A percentile compares a stretch with the other conserved stretches of the same genome.
phyloP scores from a whole-genome alignment of 2,329 filamentous ascomycete species.

The Iodosphaeria phyllophila region DNA sequence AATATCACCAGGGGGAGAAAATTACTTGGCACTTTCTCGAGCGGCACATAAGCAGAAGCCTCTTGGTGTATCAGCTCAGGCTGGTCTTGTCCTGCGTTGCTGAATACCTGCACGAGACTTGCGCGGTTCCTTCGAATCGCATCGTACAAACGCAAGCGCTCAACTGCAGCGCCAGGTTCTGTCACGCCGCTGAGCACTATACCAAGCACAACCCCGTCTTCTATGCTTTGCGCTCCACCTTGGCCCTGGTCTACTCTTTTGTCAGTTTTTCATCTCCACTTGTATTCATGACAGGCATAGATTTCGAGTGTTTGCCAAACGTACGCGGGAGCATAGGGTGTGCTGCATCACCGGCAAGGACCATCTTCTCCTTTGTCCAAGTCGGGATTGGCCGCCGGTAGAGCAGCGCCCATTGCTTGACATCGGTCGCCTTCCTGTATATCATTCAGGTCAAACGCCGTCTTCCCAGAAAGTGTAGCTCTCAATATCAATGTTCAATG shows the following conservation, averaged over 20 bases:
- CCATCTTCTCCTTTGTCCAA: conserved; percentile 8
- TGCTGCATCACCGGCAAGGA: conserved; percentile 7
- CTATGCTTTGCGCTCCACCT: conserved; percentile 15
- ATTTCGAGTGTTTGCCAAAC: background rate
- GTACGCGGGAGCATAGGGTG: conserved; percentile 11
- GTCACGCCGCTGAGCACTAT: conserved; percentile 10
- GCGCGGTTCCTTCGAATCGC: conserved; percentile 12
- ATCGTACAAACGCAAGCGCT: conserved; percentile 12
- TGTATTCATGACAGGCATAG: too few relatives aligned
- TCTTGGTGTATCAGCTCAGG: conserved; percentile 10
- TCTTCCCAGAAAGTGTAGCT: too few relatives aligned
- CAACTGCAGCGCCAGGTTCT: conserved; percentile 4
- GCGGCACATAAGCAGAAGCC: conserved; percentile 9
- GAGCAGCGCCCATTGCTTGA: conserved; percentile 12
- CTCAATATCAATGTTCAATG: too few relatives aligned
- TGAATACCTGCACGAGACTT: conserved; percentile 15
- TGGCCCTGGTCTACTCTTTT: conserved; percentile 8
- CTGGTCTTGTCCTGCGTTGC: conserved; percentile 15
- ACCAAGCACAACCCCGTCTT: conserved; percentile 14
- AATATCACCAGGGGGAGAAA: background rate
- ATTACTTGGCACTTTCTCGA: conserved; percentile 10
- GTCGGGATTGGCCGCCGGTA: conserved; percentile 11
- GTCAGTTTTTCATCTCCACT: background rate
- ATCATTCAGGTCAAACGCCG: too few relatives aligned
- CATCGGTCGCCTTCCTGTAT: conserved; percentile 10